Conservation (phyloP, 2,329 filamentous ascomycete genomes). For the Grosmannia serpens region DNA sequence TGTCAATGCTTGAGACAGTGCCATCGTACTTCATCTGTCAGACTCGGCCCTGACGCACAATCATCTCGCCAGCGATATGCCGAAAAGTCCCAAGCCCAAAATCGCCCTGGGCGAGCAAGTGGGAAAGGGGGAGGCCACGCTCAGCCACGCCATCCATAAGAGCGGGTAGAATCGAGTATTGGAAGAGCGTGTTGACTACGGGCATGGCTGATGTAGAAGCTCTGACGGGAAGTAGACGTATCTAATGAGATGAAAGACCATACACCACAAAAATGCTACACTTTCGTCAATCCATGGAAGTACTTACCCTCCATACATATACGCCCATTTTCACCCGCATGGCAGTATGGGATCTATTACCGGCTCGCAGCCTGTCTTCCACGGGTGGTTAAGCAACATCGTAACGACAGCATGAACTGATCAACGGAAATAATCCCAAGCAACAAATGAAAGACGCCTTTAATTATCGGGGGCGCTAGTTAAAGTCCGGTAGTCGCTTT, state of each 20-base stretch:
- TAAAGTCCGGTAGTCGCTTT: too few relatives aligned
- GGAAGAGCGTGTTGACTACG: constrained; percentile 22
- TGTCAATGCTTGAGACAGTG: constrained; percentile 15
- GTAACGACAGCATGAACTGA: too few relatives aligned
- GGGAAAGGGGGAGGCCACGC: constrained; percentile 18
- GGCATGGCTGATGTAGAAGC: constrained; percentile 8
- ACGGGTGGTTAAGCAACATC: too few relatives aligned
- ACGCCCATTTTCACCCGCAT: too few relatives aligned
- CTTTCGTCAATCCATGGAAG: too few relatives aligned
- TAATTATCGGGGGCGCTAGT: too few relatives aligned
- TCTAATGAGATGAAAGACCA: background rate
- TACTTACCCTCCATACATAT: too few relatives aligned
- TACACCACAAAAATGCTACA: background rate
- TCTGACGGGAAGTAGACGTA: background rate
- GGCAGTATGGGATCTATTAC: too few relatives aligned
- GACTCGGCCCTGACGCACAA: constrained; percentile 20
- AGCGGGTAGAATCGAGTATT: constrained; percentile 23
- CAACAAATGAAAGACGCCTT: too few relatives aligned
- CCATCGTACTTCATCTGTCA: constrained; percentile 26
- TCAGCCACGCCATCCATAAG: constrained; percentile 24
- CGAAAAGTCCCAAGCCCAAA: constrained; percentile 24
- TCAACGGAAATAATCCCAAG: too few relatives aligned
- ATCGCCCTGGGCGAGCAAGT: constrained; percentile 20
- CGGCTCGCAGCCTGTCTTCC: too few relatives aligned
- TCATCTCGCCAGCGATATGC: constrained; percentile 24